These are phyloP conservation scores for Citrus sinensis DNA, from an alignment of 345 rosid genomes.

Conservation along the genomic window DNA sequence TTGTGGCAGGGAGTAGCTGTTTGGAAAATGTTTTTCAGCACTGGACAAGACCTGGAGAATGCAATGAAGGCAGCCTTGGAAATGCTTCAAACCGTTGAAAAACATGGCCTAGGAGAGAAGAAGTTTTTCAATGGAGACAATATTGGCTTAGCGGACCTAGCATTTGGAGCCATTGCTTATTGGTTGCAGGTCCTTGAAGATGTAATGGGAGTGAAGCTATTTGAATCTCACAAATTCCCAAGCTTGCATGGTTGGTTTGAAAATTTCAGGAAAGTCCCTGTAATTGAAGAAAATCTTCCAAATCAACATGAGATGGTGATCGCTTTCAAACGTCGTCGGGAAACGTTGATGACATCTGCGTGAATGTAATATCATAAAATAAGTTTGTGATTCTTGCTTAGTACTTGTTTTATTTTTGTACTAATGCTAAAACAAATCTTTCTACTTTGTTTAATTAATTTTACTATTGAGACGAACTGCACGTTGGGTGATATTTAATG, in stretches of 20 bases:
- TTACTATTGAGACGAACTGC: no score
- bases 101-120: slow-evolving; percentile 13
- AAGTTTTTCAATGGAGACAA: slow-evolving; percentile 18
- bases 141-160: slow-evolving; percentile 20
- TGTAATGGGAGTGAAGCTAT: background rate
- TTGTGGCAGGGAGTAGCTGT: slow-evolving; percentile 7
- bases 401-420: no score
- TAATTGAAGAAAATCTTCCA: slow-evolving; percentile 20
- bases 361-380: background rate
- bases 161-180: slow-evolving; percentile 11
- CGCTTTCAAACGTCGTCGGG: background rate
- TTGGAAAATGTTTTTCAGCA: slow-evolving; percentile 6
- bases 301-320: background rate
- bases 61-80: slow-evolving; percentile 8
- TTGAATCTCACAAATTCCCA: slow-evolving; percentile 16
- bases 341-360: background rate
- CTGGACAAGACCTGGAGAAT: slow-evolving; percentile 11
- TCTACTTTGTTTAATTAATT: no score
- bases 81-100: slow-evolving; percentile 14
- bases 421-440: no score
- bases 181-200: slow-evolving; percentile 12
- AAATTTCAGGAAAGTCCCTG: background rate
- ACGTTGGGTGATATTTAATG: no score
- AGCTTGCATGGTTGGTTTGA: slow-evolving; percentile 9
- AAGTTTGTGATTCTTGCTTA: background rate